phyloP scores from a whole-genome alignment of 768 basidiomycete species.

The Lactarius psammicola region DNA sequence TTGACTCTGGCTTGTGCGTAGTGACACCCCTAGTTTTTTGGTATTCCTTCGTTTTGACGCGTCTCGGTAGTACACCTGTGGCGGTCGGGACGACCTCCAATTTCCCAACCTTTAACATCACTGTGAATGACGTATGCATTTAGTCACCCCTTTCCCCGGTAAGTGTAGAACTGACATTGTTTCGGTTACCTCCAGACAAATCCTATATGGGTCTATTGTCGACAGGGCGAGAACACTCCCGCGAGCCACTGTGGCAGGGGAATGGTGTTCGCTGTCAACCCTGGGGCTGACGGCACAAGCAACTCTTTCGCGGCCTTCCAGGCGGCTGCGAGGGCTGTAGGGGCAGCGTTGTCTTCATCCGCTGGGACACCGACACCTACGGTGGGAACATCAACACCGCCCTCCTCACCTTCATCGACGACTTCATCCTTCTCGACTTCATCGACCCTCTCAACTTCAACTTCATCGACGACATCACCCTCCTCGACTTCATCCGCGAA shows the following conservation, averaged over 20 bases:
- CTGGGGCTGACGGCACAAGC: conserved; percentile 5
- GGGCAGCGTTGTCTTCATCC: background rate
- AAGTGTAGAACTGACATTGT: background rate
- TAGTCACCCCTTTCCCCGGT: background rate
- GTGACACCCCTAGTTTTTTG: background rate
- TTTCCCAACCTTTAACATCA: conserved; percentile 29
- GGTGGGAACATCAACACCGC: conserved; percentile 24
- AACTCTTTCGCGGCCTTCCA: conserved; percentile 18
- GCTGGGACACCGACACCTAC: background rate
- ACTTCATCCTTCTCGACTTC: conserved; percentile 34
- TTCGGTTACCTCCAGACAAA: conserved; percentile 9
- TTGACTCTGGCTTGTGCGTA: conserved; percentile 36
- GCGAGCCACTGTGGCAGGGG: conserved; percentile 29
- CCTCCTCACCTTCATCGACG: conserved; percentile 29
- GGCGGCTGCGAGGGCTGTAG: conserved; percentile 9
- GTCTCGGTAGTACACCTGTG: conserved; percentile 31
- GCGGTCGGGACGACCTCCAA: conserved; percentile 9
- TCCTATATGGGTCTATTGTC: conserved; percentile 34
- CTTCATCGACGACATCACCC: conserved; percentile 34
- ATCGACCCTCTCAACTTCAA: conserved; percentile 27
- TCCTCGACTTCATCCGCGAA: background rate
- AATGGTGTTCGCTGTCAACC: conserved; percentile 37
- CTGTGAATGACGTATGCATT: conserved; percentile 31
- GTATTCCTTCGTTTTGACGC: background rate
- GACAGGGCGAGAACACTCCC: conserved; percentile 24